Percentiles rank a stretch among this genome's conserved stretches.
Evolutionary conservation across 352 stramenopile species (phyloP).

Genomic region (Pythium periplocum): DNA sequence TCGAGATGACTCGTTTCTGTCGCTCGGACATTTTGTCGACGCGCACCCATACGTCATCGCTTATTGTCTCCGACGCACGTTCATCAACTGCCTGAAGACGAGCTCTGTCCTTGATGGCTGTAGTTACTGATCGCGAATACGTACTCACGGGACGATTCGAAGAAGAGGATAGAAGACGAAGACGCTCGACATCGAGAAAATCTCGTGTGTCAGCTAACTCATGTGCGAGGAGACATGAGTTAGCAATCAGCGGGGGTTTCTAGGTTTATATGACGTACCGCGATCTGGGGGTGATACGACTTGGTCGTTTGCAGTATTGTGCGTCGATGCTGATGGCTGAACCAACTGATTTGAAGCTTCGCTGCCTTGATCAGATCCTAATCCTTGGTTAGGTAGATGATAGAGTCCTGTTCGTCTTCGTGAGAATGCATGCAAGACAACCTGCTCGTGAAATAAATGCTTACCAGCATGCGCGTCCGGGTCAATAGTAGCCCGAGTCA

Average conservation of each 20-base stretch:
- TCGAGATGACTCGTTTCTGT: conserved; percentile 8
- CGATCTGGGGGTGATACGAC: too few relatives aligned
- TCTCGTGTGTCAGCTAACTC: conserved; percentile 1
- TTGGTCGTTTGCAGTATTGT: too few relatives aligned
- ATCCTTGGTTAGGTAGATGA: conserved; percentile 1
- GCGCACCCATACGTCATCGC: conserved; percentile 12
- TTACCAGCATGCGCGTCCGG: conserved; percentile 1
- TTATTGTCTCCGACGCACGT: neutral
- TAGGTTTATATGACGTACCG: too few relatives aligned
- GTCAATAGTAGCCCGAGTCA: neutral
- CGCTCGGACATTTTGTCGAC: conserved; percentile 35
- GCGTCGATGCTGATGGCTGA: too few relatives aligned
- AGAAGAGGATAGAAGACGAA: conserved; percentile 21
- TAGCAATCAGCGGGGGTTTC: too few relatives aligned
- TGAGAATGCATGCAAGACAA: conserved; percentile 4
- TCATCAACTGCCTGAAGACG: conserved; percentile 7
- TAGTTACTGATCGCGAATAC: neutral
- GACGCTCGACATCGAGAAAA: conserved; percentile 20
- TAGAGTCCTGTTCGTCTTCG: conserved; percentile 1
- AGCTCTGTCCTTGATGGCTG: neutral
- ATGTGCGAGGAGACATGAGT: too few relatives aligned
- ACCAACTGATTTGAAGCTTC: too few relatives aligned
- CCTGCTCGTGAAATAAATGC: conserved; percentile 1
- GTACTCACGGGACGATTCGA: conserved; percentile 10
- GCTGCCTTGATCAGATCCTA: too few relatives aligned